Base-by-base conservation (phyloP, 139 green algal genomes). In the Micractinium conductrix region DNA sequence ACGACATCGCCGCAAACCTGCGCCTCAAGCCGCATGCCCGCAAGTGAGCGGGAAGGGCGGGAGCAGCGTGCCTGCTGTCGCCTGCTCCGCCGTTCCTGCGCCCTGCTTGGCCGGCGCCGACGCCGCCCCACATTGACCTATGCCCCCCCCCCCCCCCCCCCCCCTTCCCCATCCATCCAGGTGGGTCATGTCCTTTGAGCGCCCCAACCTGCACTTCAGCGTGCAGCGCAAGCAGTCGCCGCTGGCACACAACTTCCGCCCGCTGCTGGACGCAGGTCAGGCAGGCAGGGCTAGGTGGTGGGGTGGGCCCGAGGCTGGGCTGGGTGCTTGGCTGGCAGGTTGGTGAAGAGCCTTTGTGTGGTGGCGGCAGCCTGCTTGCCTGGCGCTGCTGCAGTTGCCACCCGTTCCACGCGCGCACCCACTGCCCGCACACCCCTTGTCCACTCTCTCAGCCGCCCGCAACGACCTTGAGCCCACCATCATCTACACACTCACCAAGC, bases 181-280 rank as follows among this genome's bases (percentile, higher is more conserved):
- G 43, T 85, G 74, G 72, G 83, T 94, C 35, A 87, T 90, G 86
- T 84, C 84, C 24, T 95, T 95, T 55, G 86, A 94, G 84, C 89
- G 92, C 4, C 69, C 68, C 76, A 95, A 95, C 90, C 84, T 95
- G 60, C 83, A 89, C 72, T 86, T 94, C 53, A 48, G 68, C 37
- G 92, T 90, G 42, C 38, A 42, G 28, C 38, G 70, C n/a, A 91
- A 92, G 65, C 53, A 45, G 72, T 42, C 40, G 24, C 19, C 55
- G n/a, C 71, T 60, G 44, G 50, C 67, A 1, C 55, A 62, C 14
- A 83, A 80, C 40, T 62, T 71, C 38, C 58, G 72, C 26, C 60
- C 87, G 50, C 53, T 92, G 71, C 58, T 84, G 35, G 67, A 50
- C 9, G 76, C 88, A 72, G 80, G 62, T 65, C n/a, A n/a, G n/a